Percentiles rank a stretch among this genome's conserved stretches.
phyloP scores from a whole-genome alignment of 2,329 filamentous ascomycete genomes.

The Onygenales sp. region DNA sequence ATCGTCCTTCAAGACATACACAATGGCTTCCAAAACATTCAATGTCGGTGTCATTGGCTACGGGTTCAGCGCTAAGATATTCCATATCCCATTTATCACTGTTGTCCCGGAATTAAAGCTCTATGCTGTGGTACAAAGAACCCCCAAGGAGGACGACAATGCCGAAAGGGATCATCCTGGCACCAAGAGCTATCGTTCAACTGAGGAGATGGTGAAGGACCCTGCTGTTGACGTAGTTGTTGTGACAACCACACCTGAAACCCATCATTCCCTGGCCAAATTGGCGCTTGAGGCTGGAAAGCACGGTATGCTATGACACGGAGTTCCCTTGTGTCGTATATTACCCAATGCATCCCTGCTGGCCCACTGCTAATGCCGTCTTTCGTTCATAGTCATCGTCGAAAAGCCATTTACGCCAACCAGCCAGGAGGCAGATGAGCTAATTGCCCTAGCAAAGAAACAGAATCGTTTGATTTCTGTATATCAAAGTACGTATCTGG shows the following conservation, averaged over 20 bases:
- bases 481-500: slow-evolving; percentile 49
- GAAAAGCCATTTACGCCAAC: slow-evolving; percentile 79
- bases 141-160: slow-evolving; percentile 54
- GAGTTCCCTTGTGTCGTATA: not conserved
- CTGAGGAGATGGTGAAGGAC: slow-evolving; percentile 57
- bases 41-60: slow-evolving; percentile 53
- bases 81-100: slow-evolving; percentile 71
- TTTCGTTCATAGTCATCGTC: slow-evolving; percentile 49
- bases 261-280: slow-evolving; percentile 58
- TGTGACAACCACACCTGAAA: slow-evolving; percentile 61
- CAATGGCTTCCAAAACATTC: slow-evolving; percentile 37
- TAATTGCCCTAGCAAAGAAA: slow-evolving; percentile 47
- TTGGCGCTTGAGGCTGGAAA: slow-evolving; percentile 60
- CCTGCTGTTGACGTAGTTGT: slow-evolving; percentile 58
- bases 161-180: slow-evolving; percentile 59
- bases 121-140: slow-evolving; percentile 67
- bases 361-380: not conserved
- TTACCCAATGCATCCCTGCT: not conserved
- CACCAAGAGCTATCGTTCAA: slow-evolving; percentile 54
- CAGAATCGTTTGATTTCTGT: slow-evolving; percentile 50
- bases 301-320: slow-evolving; percentile 39
- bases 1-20: not conserved
- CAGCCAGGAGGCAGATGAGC: slow-evolving; percentile 54
- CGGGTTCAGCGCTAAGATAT: slow-evolving; percentile 62
- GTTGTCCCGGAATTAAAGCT: slow-evolving; percentile 56